Evolutionary conservation across 164 flowering plant species (phyloP), one percentile per base, ranked within the genome.

Genomic region (Warburgia ugandensis): DNA sequence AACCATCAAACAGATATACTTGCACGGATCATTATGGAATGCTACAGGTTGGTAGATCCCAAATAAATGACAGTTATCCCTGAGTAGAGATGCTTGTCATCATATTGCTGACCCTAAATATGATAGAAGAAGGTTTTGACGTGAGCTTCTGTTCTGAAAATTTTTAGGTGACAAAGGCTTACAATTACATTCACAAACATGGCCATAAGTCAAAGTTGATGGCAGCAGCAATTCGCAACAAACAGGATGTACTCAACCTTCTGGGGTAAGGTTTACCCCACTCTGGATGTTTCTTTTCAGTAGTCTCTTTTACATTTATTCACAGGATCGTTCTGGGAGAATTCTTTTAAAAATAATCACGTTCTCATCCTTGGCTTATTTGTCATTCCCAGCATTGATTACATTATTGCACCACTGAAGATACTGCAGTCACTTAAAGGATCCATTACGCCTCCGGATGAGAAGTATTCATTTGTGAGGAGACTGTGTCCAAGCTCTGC

Each of bases 171-270:
- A 79, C 85, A 47, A 94, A 84, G 65, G 77, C 96, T 31, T 89
- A 94, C 66, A 86, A 84, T 52, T 94, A 89, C 68, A 86, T 94
- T 48, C 99, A 94, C 74, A 94, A 89, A 54, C 66, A 83, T 61
- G 97, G 99, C 25, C 63, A 86, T 35, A 94, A 79, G 44, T 84
- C 99, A 30, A 94, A 83, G 79, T 65, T 94, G 73, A 89, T 89
- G 96, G 99, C 88, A 25, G 96, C 99, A 48, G 96, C 99, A 29
- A 80, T 94, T 58, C 77, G 99, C 29, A 94, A 89, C 82, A 94
- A 94, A 71, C 99, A 94, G 67, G 99, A 94, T 57, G 59, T 94
- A 25, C 84, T 82, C 65, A 83, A 78, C 68, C 87, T 94, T 56
- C 66, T 89, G 26, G 97, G 99, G 99, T 89, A 75, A 62, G 43